These are phyloP conservation scores for Eimeria maxima DNA, from an alignment of 169 alveolate genomes.

Conservation along the genomic window DNA sequence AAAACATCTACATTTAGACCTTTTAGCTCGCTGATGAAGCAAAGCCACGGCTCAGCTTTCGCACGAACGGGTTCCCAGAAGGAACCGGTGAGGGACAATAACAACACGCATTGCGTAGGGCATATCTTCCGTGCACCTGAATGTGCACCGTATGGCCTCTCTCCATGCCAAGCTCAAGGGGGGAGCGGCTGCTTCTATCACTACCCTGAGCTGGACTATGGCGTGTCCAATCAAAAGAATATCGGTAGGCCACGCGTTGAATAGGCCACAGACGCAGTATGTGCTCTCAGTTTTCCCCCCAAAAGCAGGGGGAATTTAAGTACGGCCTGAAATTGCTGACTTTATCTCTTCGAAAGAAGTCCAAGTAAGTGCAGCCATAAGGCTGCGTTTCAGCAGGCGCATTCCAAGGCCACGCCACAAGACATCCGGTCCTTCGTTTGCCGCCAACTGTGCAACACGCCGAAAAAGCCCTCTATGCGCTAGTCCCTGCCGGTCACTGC, in stretches of 20 bases:
- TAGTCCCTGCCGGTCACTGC: not conserved
- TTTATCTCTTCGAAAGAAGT: conserved; percentile 82
- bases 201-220: not conserved
- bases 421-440: conserved; percentile 79
- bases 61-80: not conserved
- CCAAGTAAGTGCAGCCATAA: conserved; percentile 85
- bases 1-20: not conserved
- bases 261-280: not conserved
- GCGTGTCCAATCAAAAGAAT: not conserved
- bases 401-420: conserved; percentile 83
- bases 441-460: conserved; percentile 61
- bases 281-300: not conserved
- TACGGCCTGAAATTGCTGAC: conserved; percentile 28
- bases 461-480: conserved; percentile 47
- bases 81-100: not conserved
- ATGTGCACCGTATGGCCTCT: not conserved
- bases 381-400: conserved; percentile 82
- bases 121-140: not conserved
- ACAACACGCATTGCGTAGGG: not conserved
- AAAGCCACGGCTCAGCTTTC: not conserved
- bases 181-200: not conserved
- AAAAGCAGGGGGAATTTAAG: not conserved
- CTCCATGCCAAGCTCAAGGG: not conserved
- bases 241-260: not conserved
- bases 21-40: not conserved